Evolutionary conservation across 305 asterid genomes (phyloP), one percentile per base, ranked within the genome.

Genomic region (Coffea humblotiana): DNA sequence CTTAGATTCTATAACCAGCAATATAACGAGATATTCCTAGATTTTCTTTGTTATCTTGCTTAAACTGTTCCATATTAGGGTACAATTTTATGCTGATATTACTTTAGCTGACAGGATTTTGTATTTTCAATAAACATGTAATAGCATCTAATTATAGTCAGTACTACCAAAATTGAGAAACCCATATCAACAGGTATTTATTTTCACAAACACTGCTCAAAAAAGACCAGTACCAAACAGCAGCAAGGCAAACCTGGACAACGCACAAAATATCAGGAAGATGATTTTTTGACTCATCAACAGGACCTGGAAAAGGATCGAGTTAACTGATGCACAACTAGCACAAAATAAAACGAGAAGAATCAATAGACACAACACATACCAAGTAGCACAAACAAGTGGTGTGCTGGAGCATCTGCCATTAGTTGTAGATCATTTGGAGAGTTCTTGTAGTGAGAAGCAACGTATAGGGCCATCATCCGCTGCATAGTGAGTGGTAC

Each of bases 331-430:
- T 77, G 51, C 49, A 82, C 71, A 64, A 47, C 72, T 45, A 76
- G 75, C 78, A 73, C 45, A 35, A 25, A 45, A 71, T 18, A 37
- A 37, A 5, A 37, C 43, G 6, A 37, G 43, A 37, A 37, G 43
- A 63, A 61, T 60, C 49, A n/a, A 72, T 60, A 16, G 77, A 75
- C 48, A 75, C 69, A 69, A 79, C 61, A n/a, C 35, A 75, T 92
- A 95, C 99, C 99, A 86, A 93, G 96, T 79, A 95, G 88, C 84
- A 94, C 99, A 91, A 95, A 92, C 89, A 95, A 88, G 86, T 90
- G 98, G 89, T 95, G 98, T 29, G 98, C 98, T 10, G 98, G 99
- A 85, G 99, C 99, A 91, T 95, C 99, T 70, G 99, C 98, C 93
- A 95, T 91, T 85, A 95, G 81, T 83, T 93, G 99, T 82, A 95